Evolutionary conservation across 352 stramenopile species (phyloP).

Genomic region (Pythium periplocum): DNA sequence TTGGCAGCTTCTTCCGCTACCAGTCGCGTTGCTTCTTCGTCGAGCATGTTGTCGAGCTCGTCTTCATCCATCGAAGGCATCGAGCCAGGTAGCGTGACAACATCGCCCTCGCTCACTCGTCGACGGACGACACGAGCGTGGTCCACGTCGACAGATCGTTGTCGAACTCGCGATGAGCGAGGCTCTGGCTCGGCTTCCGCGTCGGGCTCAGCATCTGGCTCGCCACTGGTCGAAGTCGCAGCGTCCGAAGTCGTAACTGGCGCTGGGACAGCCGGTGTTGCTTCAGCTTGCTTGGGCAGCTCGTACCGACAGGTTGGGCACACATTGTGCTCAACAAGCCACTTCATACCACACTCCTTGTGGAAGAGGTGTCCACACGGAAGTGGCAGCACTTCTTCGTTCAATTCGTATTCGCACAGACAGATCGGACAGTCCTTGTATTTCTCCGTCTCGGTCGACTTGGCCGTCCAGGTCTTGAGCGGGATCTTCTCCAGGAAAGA

Average conservation of each 20-base stretch:
- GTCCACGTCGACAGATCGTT: constrained; percentile 5
- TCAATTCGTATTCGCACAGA: constrained; percentile 62
- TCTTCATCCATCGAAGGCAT: constrained; percentile 15
- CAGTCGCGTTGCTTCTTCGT: constrained; percentile 53
- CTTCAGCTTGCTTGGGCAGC: constrained; percentile 41
- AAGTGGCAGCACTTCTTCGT: constrained; percentile 57
- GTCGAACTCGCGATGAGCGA: constrained; percentile 11
- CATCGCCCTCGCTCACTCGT: constrained; percentile 29
- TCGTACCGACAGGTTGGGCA: constrained; percentile 71
- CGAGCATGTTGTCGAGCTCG: constrained; percentile 52
- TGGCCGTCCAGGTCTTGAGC: constrained; percentile 45
- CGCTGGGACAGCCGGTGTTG: constrained; percentile 9
- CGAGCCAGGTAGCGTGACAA: constrained; percentile 15
- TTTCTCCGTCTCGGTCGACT: constrained; percentile 35
- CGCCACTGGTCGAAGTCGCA: background rate
- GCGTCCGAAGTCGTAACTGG: background rate
- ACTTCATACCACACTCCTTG: constrained; percentile 69
- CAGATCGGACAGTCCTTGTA: constrained; percentile 74
- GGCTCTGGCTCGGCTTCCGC: constrained; percentile 11
- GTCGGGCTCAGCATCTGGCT: no score
- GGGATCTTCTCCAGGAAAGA: constrained; percentile 60
- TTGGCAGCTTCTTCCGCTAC: constrained; percentile 52
- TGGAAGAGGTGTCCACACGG: constrained; percentile 77
- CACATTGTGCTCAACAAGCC: constrained; percentile 74
- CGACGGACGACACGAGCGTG: constrained; percentile 46